phyloP scores from a whole-genome alignment of 306 rosid species.

The Cicer pinnatifidum region DNA sequence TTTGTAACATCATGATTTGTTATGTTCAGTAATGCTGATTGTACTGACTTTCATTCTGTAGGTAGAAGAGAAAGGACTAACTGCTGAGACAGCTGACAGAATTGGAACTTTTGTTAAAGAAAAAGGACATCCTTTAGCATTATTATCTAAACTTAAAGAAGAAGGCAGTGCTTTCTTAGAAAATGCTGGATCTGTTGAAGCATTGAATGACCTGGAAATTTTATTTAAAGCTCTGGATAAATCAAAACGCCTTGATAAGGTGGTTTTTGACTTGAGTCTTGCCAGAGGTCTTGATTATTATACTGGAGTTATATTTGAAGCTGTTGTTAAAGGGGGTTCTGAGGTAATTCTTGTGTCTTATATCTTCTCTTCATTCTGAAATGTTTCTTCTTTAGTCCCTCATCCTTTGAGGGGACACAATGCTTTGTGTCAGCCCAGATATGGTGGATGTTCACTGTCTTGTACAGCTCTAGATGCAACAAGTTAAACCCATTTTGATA shows the following conservation, averaged over 20 bases:
- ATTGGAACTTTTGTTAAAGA: slow-evolving; percentile 79
- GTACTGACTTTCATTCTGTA: slow-evolving; percentile 45
- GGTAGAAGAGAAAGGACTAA: slow-evolving; percentile 92
- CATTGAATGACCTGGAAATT: slow-evolving; percentile 79
- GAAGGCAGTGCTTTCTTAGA: slow-evolving; percentile 71
- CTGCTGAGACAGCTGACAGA: slow-evolving; percentile 75
- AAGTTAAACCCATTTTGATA: slow-evolving; percentile 18
- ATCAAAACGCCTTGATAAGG: slow-evolving; percentile 68
- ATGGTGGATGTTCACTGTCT: slow-evolving; percentile 11
- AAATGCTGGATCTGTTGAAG: slow-evolving; percentile 63
- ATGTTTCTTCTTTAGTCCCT: not conserved
- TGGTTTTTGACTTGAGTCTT: slow-evolving; percentile 94
- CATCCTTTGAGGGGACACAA: not conserved
- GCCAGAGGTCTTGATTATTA: slow-evolving; percentile 98
- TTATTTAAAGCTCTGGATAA: slow-evolving; percentile 78
- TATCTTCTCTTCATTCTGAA: slow-evolving; percentile 27
- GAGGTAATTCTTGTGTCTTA: slow-evolving; percentile 61
- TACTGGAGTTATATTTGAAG: slow-evolving; percentile 94
- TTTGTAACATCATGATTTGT: slow-evolving; percentile 3
- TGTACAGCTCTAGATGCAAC: slow-evolving; percentile 15
- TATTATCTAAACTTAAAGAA: slow-evolving; percentile 69
- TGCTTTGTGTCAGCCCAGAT: not conserved
- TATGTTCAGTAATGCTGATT: slow-evolving; percentile 35
- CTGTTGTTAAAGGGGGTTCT: slow-evolving; percentile 81
- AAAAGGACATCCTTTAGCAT: slow-evolving; percentile 79